Evolutionary conservation across 805 yeast species (phyloP), one percentile per base, ranked within the genome.

Genomic region (Candida boleticola): DNA sequence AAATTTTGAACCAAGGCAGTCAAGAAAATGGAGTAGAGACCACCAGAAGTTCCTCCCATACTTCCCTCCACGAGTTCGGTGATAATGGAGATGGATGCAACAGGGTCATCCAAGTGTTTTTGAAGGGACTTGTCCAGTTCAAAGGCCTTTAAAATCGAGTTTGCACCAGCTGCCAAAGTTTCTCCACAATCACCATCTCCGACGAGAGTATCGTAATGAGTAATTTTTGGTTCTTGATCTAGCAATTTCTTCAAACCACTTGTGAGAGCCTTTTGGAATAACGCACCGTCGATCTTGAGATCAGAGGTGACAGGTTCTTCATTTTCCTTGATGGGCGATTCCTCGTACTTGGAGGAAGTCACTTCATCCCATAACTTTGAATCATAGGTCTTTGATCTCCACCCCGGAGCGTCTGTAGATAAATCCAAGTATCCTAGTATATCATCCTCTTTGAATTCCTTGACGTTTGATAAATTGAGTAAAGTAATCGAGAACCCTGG

Each of bases 21-120:
- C 47, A 92, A 70, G 64, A 73, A 87, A 42, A 90, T 92, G 2
- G 96, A 85, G 62, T 90, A 90, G 29, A 90, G 64, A 1, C 97
- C 97, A 40, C 98, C 98, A 1, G 95, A 86, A 0, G 98, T 92
- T 39, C 98, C 98, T 40, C 97, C 98, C 97, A 92, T 92, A n/a
- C 80, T 80, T 42, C 80, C 80, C 59, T 90, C 97, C 27, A 90
- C 89, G 17, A 85, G 62, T 42, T 89, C 95, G 3, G 97, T 86
- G 37, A 90, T 74, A 50, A 78, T 78, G n/a, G 82, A 71, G 35
- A 87, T 60, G 0, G 85, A 78, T 39, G 80, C 70, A 14, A 77
- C 80, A 3, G 77, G 81, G 48, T 78, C 83, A 14, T 54, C 37
- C 30, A 74, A 50, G 32, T 47, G 39, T 6, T 45, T 39, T 32